These are phyloP conservation scores for Ceriops zippeliana DNA, from an alignment of 345 rosid species.

Conservation along the genomic window DNA sequence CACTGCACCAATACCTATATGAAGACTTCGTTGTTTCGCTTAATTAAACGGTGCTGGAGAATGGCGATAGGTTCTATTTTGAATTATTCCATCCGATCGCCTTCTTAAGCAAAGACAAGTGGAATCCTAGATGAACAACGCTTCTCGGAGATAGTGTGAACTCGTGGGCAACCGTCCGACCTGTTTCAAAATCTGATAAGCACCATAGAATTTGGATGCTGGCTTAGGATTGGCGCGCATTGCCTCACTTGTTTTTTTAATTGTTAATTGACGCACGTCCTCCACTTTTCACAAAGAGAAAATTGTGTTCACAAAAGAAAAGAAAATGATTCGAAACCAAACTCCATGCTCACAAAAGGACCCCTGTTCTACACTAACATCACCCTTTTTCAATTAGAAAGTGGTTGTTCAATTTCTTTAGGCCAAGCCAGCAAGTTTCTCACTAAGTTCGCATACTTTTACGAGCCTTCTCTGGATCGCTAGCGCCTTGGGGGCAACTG, in stretches of 20 bases:
- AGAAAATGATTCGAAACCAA: slow-evolving; percentile 6
- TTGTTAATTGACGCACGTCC: slow-evolving; percentile 18
- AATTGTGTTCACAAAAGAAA: slow-evolving; percentile 29
- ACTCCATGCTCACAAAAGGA: neutral
- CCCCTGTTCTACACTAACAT: neutral
- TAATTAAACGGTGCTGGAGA: too few species aligned
- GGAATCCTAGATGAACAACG: too few species aligned
- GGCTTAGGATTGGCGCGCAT: too few species aligned
- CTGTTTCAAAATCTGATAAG: too few species aligned
- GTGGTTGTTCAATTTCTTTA: slow-evolving; percentile 23
- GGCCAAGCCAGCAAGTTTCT: slow-evolving; percentile 91
- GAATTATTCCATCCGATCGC: too few species aligned
- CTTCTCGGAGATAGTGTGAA: too few species aligned
- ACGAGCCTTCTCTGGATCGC: slow-evolving; percentile 73
- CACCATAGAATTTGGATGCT: too few species aligned
- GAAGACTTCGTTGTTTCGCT: too few species aligned
- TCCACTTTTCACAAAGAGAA: slow-evolving; percentile 23
- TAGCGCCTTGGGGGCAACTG: slow-evolving; percentile 79
- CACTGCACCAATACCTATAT: too few species aligned
- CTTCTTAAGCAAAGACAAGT: too few species aligned
- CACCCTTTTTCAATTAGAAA: slow-evolving; percentile 30
- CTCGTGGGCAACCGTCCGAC: too few species aligned
- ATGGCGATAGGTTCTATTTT: too few species aligned
- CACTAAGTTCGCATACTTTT: slow-evolving; percentile 86
- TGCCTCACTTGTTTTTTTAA: slow-evolving; percentile 8